phyloP scores from a whole-genome alignment of 2,329 filamentous ascomycete species.

The Periconia sp. region DNA sequence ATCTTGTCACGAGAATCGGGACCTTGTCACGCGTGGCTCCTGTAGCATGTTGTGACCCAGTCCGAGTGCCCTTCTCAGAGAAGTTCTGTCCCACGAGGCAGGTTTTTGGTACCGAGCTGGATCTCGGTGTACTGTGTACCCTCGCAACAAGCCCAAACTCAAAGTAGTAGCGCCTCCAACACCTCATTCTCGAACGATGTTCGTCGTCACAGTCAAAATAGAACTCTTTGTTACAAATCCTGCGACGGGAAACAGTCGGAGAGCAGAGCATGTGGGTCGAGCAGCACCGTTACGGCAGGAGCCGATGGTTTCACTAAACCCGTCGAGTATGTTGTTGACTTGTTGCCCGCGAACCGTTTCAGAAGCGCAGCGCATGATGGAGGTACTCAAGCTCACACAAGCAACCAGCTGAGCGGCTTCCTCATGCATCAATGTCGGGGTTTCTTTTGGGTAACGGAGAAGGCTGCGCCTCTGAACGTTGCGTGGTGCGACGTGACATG shows the following conservation, averaged over 20 bases:
- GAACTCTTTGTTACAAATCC: slow-evolving; percentile 4
- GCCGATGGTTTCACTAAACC: slow-evolving; percentile 14
- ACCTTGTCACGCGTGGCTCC: slow-evolving; percentile 7
- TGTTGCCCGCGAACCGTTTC: slow-evolving; percentile 8
- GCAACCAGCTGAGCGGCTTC: neutral
- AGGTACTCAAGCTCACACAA: slow-evolving; percentile 3
- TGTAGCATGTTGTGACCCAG: slow-evolving; percentile 6
- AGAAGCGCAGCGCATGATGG: slow-evolving; percentile 8
- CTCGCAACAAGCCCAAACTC: neutral
- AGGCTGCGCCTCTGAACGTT: too few species aligned
- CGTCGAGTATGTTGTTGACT: slow-evolving; percentile 8
- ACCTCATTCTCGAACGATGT: neutral
- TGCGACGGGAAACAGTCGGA: neutral
- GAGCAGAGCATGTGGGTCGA: neutral
- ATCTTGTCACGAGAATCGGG: neutral
- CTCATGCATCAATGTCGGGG: neutral
- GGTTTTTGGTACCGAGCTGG: slow-evolving; percentile 8
- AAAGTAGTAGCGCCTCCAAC: neutral
- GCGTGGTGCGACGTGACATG: too few species aligned
- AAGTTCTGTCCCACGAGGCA: slow-evolving; percentile 3
- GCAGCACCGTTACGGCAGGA: neutral
- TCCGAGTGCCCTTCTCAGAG: neutral
- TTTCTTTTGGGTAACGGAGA: too few species aligned
- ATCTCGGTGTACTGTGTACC: neutral
- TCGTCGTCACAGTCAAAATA: too few species aligned